These are phyloP conservation scores for Quercus tomentella DNA, from an alignment of 331 rosid genomes.

Conservation along the genomic window DNA sequence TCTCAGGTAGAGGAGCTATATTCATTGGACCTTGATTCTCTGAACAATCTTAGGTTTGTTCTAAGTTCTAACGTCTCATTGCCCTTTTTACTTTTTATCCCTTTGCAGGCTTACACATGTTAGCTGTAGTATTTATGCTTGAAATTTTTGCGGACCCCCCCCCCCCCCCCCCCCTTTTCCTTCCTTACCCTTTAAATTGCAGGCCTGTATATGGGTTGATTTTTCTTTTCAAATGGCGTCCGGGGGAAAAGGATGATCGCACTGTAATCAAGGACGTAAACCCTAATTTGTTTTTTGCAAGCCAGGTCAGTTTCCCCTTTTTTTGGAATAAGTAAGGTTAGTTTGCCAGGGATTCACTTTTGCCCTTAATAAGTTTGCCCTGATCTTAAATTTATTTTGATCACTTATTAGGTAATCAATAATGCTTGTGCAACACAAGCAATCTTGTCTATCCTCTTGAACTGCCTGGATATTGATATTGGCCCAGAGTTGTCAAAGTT, in stretches of 20 bases:
- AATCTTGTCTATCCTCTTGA: slow-evolving; percentile 89
- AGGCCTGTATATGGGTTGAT: slow-evolving; percentile 97
- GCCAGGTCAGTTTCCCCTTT: slow-evolving; percentile 62
- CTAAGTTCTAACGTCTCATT: slow-evolving; percentile 8
- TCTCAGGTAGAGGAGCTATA: slow-evolving; percentile 94
- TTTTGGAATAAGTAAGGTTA: slow-evolving; percentile 56
- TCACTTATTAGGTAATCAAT: slow-evolving; percentile 65
- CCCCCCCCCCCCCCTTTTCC: neutral
- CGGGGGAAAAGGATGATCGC: slow-evolving; percentile 94
- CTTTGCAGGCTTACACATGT: neutral
- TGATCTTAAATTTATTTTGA: slow-evolving; percentile 10
- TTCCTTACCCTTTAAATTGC: slow-evolving; percentile 16
- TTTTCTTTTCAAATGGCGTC: slow-evolving; percentile 97
- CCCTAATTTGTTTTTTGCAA: slow-evolving; percentile 92
- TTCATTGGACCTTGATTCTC: slow-evolving; percentile 80
- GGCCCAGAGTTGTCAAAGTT: slow-evolving; percentile 84
- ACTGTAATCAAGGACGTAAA: slow-evolving; percentile 84
- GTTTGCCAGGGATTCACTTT: slow-evolving; percentile 19
- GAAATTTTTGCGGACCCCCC: neutral
- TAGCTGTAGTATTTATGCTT: neutral
- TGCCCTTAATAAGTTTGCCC: neutral
- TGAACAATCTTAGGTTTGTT: slow-evolving; percentile 78
- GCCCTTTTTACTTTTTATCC: slow-evolving; percentile 18
- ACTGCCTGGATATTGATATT: slow-evolving; percentile 75
- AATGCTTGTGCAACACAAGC: slow-evolving; percentile 99